Base-by-base conservation (phyloP, 805 yeast species). In the Saccharomycopsis fibuligera region DNA sequence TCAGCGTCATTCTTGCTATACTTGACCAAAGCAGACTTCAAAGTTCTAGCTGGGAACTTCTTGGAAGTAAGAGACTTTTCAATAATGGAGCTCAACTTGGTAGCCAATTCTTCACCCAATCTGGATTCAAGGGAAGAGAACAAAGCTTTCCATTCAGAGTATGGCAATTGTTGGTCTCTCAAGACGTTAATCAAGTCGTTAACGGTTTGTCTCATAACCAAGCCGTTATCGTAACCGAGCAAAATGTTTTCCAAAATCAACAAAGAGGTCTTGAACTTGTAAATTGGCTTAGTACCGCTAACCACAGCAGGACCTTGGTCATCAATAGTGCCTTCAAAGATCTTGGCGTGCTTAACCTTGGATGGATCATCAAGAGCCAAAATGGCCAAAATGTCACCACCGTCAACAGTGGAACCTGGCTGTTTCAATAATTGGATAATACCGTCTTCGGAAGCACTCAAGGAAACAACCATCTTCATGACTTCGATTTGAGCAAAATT, bases 391-490 rank as follows among this genome's bases (percentile, higher is more conserved):
- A 95, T 91, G 62, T 93, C 99, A 70, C 99, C 99, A 43, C 97
- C 97, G 58, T 79, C 79, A 51, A 93, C 84, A 24, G 95, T 88
- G n/a, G 98, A 84, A 46, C 99, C 99, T 8, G 99, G 98, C 71
- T 93, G 99, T 68, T 93, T 91, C 63, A 93, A 80, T 38, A 89
- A 72, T 70, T 91, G 97, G 47, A 90, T 86, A 50, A 77, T 73
- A 75, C 99, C 99, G 60, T 86, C 84, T 66, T 91, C 99, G 66
- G 82, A 87, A 19, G 97, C 91, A 61, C 90, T 72, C 60, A 93
- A 76, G 44, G 99, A 97, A 97, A 93, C 93, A 68, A 90, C 89
- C 99, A 93, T 93, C 69, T 93, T 93, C 99, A 93, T 93, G 57
- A 93, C 99, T 71, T 93, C 99, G 50, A 93, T 96, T 71, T 93